Conservation (phyloP, 441 rosid genomes). For the Populus hybrid region DNA sequence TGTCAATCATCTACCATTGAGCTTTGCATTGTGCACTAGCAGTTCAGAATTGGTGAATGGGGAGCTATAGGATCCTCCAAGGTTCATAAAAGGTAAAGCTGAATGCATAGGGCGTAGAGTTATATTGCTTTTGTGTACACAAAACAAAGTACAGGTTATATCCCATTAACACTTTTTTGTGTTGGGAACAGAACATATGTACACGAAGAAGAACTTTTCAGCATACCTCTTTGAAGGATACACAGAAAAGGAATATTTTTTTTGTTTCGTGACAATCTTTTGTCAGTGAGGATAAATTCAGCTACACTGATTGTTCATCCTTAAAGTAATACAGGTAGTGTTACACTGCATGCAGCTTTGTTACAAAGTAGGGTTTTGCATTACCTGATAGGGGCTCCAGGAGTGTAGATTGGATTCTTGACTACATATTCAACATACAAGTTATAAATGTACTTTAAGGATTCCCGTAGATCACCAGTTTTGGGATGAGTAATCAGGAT, state of each 20-base stretch:
- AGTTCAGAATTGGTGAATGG: background rate
- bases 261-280: background rate
- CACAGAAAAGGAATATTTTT: background rate
- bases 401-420: constrained; percentile 75
- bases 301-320: background rate
- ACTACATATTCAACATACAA: constrained; percentile 83
- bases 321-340: background rate
- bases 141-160: background rate
- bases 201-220: background rate
- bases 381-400: constrained; percentile 85
- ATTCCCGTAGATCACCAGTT: constrained; percentile 79
- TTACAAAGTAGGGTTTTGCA: background rate
- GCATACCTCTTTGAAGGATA: background rate
- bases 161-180: background rate
- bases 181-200: background rate
- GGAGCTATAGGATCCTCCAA: background rate
- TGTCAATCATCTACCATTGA: background rate
- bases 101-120: background rate
- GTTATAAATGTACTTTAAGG: constrained; percentile 81
- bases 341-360: background rate
- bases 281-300: background rate
- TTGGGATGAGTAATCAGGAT: constrained; percentile 87
- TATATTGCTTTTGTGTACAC: background rate
- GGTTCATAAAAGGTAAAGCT: background rate
- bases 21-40: background rate